phyloP scores from a whole-genome alignment of 257 asterid genomes.

The Linderniella brevidens region DNA sequence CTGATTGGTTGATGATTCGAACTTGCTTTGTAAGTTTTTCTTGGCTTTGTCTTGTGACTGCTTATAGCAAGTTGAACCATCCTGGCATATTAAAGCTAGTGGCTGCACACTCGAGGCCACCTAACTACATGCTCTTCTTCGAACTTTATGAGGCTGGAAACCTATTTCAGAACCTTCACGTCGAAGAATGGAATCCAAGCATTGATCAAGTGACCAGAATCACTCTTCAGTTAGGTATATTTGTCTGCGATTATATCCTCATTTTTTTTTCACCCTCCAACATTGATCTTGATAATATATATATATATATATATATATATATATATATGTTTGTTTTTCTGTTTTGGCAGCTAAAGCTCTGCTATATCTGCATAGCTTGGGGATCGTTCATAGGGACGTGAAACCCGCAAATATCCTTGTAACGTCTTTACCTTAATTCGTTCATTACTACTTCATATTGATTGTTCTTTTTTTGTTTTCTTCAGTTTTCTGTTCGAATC shows the following conservation, averaged over 20 bases:
- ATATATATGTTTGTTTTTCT: slow-evolving; percentile 10
- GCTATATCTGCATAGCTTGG: slow-evolving; percentile 76
- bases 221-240: slow-evolving; percentile 38
- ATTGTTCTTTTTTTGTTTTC: neutral
- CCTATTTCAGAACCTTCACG: slow-evolving; percentile 63
- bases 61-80: slow-evolving; percentile 13
- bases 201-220: slow-evolving; percentile 37
- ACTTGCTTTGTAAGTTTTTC: slow-evolving; percentile 9
- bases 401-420: slow-evolving; percentile 97
- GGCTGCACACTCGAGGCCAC: slow-evolving; percentile 89
- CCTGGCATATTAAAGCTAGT: slow-evolving; percentile 61
- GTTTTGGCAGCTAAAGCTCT: slow-evolving; percentile 67
- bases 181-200: slow-evolving; percentile 62
- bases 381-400: slow-evolving; percentile 94
- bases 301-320: neutral
- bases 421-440: slow-evolving; percentile 24
- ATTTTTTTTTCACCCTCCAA: neutral
- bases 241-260: neutral
- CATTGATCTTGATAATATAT: neutral
- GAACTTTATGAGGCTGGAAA: slow-evolving; percentile 44
- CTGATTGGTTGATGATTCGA: neutral
- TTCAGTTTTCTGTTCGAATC: neutral
- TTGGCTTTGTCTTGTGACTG: slow-evolving; percentile 10
- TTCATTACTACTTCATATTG: neutral
- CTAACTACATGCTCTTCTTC: slow-evolving; percentile 38